A percentile compares a stretch with the other conserved stretches of the same genome.
Conservation (phyloP, 495 filamentous ascomycete species). For the Immersiella caudata region DNA sequence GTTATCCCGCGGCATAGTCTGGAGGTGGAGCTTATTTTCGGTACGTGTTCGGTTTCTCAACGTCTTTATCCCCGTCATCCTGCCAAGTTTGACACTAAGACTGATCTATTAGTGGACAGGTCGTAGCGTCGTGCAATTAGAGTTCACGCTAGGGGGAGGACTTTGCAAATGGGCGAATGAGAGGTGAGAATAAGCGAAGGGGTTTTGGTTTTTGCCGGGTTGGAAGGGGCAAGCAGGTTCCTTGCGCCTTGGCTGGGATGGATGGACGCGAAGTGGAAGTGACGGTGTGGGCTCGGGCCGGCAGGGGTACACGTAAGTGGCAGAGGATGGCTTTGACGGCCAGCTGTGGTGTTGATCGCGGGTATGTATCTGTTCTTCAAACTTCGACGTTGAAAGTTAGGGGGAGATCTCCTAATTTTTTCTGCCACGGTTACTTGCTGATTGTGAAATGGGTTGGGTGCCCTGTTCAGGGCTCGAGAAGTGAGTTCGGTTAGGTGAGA, state of each 20-base stretch:
- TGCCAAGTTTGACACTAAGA: no score
- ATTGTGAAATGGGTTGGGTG: not conserved
- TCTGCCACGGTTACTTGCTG: not conserved
- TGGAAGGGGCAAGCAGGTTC: not conserved
- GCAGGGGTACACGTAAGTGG: not conserved
- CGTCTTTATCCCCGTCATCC: no score
- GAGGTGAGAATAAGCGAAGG: not conserved
- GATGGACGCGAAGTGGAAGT: not conserved
- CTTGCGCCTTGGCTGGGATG: not conserved
- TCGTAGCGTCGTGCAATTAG: slow-evolving; percentile 18
- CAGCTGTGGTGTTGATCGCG: not conserved
- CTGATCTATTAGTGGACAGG: not conserved
- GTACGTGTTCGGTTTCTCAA: no score
- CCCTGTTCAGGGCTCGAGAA: not conserved
- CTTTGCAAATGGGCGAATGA: slow-evolving; percentile 15
- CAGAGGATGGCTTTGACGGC: not conserved
- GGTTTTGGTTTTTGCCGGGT: not conserved
- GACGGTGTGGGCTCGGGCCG: not conserved
- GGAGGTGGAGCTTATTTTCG: no score
- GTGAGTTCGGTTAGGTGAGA: not conserved
- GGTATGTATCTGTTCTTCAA: not conserved
- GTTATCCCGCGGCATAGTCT: no score
- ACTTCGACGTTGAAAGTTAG: not conserved
- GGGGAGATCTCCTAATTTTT: not conserved
- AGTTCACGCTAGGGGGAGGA: slow-evolving; percentile 24